phyloP scores from a whole-genome alignment of 2,329 filamentous ascomycete species.

The Grosmannia serpens region DNA sequence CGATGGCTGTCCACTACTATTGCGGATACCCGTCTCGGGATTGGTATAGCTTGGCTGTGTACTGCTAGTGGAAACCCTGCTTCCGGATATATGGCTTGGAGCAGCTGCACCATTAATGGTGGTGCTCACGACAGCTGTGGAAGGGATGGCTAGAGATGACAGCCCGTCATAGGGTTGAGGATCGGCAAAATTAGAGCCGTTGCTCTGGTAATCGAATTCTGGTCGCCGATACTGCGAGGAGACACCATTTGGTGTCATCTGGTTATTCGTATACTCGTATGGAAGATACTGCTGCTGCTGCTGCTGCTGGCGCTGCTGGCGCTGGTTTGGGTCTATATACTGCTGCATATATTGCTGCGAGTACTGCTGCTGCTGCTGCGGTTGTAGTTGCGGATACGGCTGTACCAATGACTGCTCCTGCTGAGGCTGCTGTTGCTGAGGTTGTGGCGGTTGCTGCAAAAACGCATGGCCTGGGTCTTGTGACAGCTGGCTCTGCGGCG shows the following conservation, averaged over 20 bases:
- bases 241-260: not conserved
- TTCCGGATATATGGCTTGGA: not conserved
- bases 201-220: not conserved
- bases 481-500: slow-evolving; percentile 32
- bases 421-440: not conserved
- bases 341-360: not conserved
- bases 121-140: not conserved
- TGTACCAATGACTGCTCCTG: too few species aligned
- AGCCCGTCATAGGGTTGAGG: not conserved
- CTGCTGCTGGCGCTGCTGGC: not conserved
- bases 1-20: not conserved
- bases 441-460: not conserved
- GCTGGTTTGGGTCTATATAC: too few species aligned
- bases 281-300: not conserved
- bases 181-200: not conserved
- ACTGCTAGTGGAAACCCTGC: not conserved
- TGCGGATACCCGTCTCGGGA: not conserved
- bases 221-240: not conserved
- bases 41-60: not conserved
- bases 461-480: not conserved
- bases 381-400: not conserved
- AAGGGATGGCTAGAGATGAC: not conserved
- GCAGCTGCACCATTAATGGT: not conserved
- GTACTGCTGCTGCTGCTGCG: not conserved
- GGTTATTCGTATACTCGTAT: not conserved